These are phyloP conservation scores for Stagonosporopsis rhizophila DNA, from an alignment of 2,329 filamentous ascomycete species.

Conservation along the genomic window DNA sequence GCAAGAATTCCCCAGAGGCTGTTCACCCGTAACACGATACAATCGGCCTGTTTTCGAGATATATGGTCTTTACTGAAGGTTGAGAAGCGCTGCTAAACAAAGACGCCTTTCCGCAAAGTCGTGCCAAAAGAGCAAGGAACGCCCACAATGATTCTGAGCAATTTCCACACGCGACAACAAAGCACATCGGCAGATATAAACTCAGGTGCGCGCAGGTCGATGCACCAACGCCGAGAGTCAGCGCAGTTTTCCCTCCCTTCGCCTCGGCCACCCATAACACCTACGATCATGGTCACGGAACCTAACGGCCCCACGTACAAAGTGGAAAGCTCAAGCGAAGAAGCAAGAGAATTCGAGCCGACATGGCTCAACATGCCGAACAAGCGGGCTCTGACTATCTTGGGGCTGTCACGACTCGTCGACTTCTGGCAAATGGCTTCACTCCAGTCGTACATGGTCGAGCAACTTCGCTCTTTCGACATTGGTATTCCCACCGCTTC, in stretches of 20 bases:
- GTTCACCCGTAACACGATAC: slow-evolving; percentile 12
- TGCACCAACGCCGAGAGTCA: slow-evolving; percentile 13
- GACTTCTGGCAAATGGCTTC: slow-evolving; percentile 56
- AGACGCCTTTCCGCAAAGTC: background rate
- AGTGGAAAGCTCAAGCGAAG: slow-evolving; percentile 3
- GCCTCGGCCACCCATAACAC: slow-evolving; percentile 6
- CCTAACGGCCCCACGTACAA: slow-evolving; percentile 4
- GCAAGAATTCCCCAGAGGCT: slow-evolving; percentile 18
- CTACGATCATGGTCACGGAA: slow-evolving; percentile 5
- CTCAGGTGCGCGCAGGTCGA: slow-evolving; percentile 14
- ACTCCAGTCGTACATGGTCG: slow-evolving; percentile 54
- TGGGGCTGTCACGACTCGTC: slow-evolving; percentile 49
- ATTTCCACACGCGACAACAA: slow-evolving; percentile 6
- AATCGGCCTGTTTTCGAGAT: slow-evolving; percentile 19
- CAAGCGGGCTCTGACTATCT: slow-evolving; percentile 51
- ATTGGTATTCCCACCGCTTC: slow-evolving; percentile 55
- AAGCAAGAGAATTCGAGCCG: slow-evolving; percentile 21
- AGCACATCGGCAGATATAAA: slow-evolving; percentile 7
- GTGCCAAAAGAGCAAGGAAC: background rate
- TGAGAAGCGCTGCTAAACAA: background rate
- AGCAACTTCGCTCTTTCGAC: slow-evolving; percentile 53
- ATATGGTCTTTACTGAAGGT: slow-evolving; percentile 51
- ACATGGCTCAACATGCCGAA: slow-evolving; percentile 53
- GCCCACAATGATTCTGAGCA: slow-evolving; percentile 4
- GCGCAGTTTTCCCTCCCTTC: slow-evolving; percentile 2